Conservation (phyloP, 2,329 filamentous ascomycete species). For the Lecanicillium sp. region DNA sequence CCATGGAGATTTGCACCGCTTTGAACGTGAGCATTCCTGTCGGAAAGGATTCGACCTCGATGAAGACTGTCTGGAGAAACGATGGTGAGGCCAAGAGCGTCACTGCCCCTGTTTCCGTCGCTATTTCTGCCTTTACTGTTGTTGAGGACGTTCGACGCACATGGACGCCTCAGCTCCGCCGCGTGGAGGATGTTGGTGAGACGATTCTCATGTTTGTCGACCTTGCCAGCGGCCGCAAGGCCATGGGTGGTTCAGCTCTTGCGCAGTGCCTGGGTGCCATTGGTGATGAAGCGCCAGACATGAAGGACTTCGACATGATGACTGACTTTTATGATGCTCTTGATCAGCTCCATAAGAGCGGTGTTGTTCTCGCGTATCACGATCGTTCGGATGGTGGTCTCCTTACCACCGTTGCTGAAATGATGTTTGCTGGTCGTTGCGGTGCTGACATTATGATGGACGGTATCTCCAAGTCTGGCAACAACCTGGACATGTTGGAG, state of each 20-base stretch:
- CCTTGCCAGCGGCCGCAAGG: slow-evolving; percentile 70
- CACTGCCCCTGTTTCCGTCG: slow-evolving; percentile 82
- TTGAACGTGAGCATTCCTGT: slow-evolving; percentile 93
- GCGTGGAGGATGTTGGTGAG: slow-evolving; percentile 81
- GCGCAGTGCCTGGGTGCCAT: slow-evolving; percentile 84
- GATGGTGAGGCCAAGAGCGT: slow-evolving; percentile 68
- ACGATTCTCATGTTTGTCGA: slow-evolving; percentile 87
- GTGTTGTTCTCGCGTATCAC: slow-evolving; percentile 80
- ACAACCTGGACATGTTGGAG: slow-evolving; percentile 58
- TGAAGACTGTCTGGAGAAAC: slow-evolving; percentile 96
- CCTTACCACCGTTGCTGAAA: slow-evolving; percentile 84
- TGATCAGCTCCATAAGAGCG: slow-evolving; percentile 50
- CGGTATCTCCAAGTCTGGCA: slow-evolving; percentile 55
- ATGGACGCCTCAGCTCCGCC: slow-evolving; percentile 85
- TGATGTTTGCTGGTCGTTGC: slow-evolving; percentile 96
- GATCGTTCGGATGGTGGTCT: slow-evolving; percentile 91
- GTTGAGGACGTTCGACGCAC: slow-evolving; percentile 78
- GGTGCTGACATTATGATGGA: slow-evolving; percentile 83
- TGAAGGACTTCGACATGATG: slow-evolving; percentile 72
- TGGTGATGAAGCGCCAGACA: slow-evolving; percentile 77
- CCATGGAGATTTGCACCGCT: slow-evolving; percentile 83
- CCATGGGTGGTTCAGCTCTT: slow-evolving; percentile 83
- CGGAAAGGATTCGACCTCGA: slow-evolving; percentile 96
- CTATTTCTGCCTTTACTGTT: slow-evolving; percentile 84
- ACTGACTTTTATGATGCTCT: slow-evolving; percentile 90